Evolutionary conservation across 2,329 filamentous ascomycete species (phyloP).

Genomic region (Furcasterigmium furcatum): DNA sequence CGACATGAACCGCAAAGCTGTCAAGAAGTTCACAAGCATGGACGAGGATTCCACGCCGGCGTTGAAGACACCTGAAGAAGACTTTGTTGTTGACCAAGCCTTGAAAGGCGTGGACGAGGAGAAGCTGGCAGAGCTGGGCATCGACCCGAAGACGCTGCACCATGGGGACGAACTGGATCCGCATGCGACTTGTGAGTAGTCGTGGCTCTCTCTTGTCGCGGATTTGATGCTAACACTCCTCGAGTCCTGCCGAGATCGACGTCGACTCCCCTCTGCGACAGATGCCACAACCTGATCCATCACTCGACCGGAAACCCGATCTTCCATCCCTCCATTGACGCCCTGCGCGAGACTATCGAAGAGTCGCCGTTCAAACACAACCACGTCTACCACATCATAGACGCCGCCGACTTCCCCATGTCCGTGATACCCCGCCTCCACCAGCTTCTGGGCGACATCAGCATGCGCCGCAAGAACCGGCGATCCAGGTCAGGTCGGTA

Average conservation of each 20-base stretch:
- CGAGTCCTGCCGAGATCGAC: not conserved
- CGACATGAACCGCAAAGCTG: slow-evolving; percentile 45
- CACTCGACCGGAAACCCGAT: slow-evolving; percentile 71
- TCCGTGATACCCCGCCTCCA: slow-evolving; percentile 80
- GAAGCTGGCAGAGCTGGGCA: slow-evolving; percentile 40
- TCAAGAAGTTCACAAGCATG: slow-evolving; percentile 43
- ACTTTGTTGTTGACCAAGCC: slow-evolving; percentile 43
- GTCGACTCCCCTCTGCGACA: slow-evolving; percentile 67
- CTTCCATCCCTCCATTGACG: slow-evolving; percentile 75
- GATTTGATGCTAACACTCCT: not conserved
- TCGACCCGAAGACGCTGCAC: slow-evolving; percentile 37
- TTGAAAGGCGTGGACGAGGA: slow-evolving; percentile 37
- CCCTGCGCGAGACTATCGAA: slow-evolving; percentile 78
- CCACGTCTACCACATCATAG: slow-evolving; percentile 91
- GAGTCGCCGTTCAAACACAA: slow-evolving; percentile 90
- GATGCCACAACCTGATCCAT: slow-evolving; percentile 80
- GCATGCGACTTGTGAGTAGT: slow-evolving; percentile 3
- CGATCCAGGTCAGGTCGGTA: slow-evolving; percentile 67
- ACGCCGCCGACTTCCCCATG: slow-evolving; percentile 96
- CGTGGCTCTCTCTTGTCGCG: not conserved
- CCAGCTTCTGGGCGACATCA: slow-evolving; percentile 65
- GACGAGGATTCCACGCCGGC: slow-evolving; percentile 19
- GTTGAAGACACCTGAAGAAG: slow-evolving; percentile 27
- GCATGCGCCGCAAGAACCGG: slow-evolving; percentile 76
- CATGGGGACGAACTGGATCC: slow-evolving; percentile 20